Conservation (phyloP, 495 filamentous ascomycete genomes). For the Hypoxylon fuscum region DNA sequence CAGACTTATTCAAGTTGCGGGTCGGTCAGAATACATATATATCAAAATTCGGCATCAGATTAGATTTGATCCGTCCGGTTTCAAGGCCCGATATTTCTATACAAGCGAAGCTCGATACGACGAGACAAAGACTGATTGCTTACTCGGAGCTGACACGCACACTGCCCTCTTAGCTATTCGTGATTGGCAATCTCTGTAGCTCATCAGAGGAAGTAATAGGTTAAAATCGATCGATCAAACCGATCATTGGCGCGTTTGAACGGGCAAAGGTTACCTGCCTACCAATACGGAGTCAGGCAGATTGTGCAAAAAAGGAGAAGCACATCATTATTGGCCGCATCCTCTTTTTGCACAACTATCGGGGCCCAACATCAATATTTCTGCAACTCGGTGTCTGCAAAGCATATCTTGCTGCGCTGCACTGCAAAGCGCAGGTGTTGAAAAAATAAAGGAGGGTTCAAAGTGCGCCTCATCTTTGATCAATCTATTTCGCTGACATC, state of each 20-base stretch:
- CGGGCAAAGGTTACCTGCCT: conserved; percentile 6
- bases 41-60: conserved; percentile 27
- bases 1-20: no score
- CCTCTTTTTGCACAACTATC: conserved; percentile 32
- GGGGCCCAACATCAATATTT: conserved; percentile 40
- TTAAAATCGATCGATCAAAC: conserved; percentile 36
- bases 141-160: conserved; percentile 36
- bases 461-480: conserved; percentile 37
- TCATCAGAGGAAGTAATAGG: conserved; percentile 38
- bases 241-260: conserved; percentile 41
- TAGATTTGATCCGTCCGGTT: conserved; percentile 29
- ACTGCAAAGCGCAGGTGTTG: conserved; percentile 30
- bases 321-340: conserved; percentile 33
- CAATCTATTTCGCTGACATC: conserved; percentile 38
- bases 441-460: conserved; percentile 22
- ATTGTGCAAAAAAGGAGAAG: conserved; percentile 34
- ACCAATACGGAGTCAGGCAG: conserved; percentile 41
- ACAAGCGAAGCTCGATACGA: conserved; percentile 1
- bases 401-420: no score
- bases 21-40: conserved; percentile 14
- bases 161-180: conserved; percentile 20
- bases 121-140: conserved; percentile 28
- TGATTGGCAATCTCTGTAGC: conserved; percentile 39
- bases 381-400: conserved; percentile 32
- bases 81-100: conserved; percentile 27